Evolutionary conservation across 2,329 filamentous ascomycete species (phyloP).

Genomic region (Botrytis porri): DNA sequence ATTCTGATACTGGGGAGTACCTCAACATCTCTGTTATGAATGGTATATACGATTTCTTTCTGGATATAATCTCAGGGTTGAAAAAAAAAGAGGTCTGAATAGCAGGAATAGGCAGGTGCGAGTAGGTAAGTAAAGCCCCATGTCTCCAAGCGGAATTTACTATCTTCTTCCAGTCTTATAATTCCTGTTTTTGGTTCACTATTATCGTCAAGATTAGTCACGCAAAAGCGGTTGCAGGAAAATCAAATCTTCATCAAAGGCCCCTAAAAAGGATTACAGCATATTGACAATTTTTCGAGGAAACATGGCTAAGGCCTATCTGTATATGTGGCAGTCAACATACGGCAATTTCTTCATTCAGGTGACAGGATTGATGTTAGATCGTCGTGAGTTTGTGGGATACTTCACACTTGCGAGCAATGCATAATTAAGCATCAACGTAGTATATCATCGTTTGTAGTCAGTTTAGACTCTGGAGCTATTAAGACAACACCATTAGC

Average conservation of each 20-base stretch:
- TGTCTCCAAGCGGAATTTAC: background rate
- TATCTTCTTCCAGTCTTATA: background rate
- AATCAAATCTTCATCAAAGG: background rate
- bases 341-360: background rate
- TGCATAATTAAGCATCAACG: background rate
- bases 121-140: background rate
- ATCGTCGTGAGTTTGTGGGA: background rate
- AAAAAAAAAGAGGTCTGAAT: background rate
- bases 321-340: background rate
- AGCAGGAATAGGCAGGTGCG: background rate
- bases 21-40: fast-evolving
- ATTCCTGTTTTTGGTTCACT: fast-evolving
- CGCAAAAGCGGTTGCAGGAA: fast-evolving
- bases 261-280: fast-evolving
- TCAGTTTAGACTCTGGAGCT: background rate
- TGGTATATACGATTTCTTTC: background rate
- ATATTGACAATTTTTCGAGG: background rate
- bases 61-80: background rate
- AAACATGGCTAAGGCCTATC: background rate
- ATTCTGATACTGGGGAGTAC: background rate
- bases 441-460: background rate
- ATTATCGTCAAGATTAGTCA: fast-evolving
- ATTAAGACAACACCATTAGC: background rate
- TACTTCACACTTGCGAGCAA: background rate
- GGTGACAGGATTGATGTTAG: background rate